A percentile compares a stretch with the other conserved stretches of the same genome.
phyloP scores from a whole-genome alignment of 495 filamentous ascomycete genomes.

The Aspergillus wentii region DNA sequence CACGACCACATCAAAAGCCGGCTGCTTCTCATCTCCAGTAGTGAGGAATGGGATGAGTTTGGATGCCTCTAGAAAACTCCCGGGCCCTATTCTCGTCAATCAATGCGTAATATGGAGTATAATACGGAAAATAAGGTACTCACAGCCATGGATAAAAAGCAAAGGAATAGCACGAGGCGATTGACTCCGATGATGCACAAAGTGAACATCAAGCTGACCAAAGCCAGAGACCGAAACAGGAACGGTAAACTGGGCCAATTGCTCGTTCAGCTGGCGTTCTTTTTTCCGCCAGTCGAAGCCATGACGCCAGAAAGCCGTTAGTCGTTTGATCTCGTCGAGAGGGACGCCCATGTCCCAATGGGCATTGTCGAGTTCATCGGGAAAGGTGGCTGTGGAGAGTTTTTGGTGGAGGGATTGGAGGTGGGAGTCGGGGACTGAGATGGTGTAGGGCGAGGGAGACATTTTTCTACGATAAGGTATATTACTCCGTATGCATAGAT shows the following conservation, averaged over 20 bases:
- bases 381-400: constrained; percentile 36
- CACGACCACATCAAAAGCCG: constrained; percentile 63
- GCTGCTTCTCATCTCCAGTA: constrained; percentile 30
- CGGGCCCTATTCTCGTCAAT: constrained; percentile 48
- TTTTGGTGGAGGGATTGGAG: constrained; percentile 36
- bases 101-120: not conserved
- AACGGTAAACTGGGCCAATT: constrained; percentile 33
- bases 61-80: constrained; percentile 62
- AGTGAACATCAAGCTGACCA: constrained; percentile 39
- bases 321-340: constrained; percentile 39
- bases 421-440: constrained; percentile 36
- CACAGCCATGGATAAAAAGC: constrained; percentile 60
- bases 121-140: not conserved
- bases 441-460: constrained; percentile 14
- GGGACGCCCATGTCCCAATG: constrained; percentile 48
- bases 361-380: constrained; percentile 39
- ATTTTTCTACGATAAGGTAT: too few relatives aligned
- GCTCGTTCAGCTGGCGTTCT: constrained; percentile 36
- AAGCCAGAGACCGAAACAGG: constrained; percentile 30
- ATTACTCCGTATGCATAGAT: too few relatives aligned
- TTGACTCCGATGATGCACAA: constrained; percentile 50
- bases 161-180: constrained; percentile 50
- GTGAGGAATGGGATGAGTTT: constrained; percentile 58
- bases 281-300: constrained; percentile 45
- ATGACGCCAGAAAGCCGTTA: constrained; percentile 39